Base-by-base conservation (phyloP, 768 basidiomycete genomes). In the Amanita pseudoporphyria region DNA sequence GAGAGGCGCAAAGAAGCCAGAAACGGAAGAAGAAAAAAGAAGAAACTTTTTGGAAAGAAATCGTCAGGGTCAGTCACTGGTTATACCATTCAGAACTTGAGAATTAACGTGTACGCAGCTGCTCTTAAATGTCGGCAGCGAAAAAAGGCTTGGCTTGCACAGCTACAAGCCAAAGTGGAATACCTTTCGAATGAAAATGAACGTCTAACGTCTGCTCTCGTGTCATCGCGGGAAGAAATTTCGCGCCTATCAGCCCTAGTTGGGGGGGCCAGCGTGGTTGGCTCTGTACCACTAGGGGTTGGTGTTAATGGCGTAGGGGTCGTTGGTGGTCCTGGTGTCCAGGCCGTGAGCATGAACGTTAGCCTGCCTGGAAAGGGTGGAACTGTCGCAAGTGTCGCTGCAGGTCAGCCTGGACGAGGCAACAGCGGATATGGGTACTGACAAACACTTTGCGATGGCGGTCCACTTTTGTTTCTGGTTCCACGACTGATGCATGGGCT, bases 111-210 rank as follows among this genome's bases (percentile, higher is more conserved):
- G 26, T 42, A 9, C 47, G 1, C 57, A 97, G 95, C 96, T 53
- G 96, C 96, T 5, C 81, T 98, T 57, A 98, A 98, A 70, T 99
- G 96, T 67, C 91, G 96, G 31, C 96, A 99, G 63, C 87, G 96
- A 52, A 99, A 99, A 69, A 99, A 99, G 66, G 92, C 92, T 4
- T 99, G 96, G 96, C 78, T 98, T 12, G 76, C 82, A 24, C 84
- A 88, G 54, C 74, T 99, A 14, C 96, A 99, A 65, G 80, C 84
- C 35, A 94, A 94, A 60, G 92, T 95, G 66, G 96, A 99, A 63
- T 87, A 73, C 57, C 78, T 99, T 35, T 72, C 77, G n/a, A 81
- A 84, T 55, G 96, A 99, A 68, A 99, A 99, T 67, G 95, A 98
- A 64, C 82, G 90, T 19, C 80, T 99, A 21, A 84, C 88, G 28